These are phyloP conservation scores for Theileria orientalis DNA, from an alignment of 169 alveolate genomes.

Conservation along the genomic window DNA sequence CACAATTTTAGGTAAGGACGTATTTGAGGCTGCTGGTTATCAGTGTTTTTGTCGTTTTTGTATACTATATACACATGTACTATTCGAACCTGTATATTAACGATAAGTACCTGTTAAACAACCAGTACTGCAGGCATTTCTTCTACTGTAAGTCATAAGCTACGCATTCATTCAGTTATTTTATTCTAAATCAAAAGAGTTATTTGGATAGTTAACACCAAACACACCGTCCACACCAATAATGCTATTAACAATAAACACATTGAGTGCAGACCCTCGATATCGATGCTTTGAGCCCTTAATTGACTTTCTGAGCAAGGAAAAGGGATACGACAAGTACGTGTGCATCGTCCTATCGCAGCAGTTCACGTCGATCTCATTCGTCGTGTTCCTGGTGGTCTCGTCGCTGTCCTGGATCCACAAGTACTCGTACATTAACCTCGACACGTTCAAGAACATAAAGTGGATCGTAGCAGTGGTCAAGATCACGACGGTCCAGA, in stretches of 20 bases:
- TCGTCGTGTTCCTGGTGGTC: conserved; percentile 28
- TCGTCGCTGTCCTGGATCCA: conserved; percentile 58
- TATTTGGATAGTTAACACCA: too few species aligned
- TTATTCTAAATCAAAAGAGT: not conserved
- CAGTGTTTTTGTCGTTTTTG: conserved; percentile 13
- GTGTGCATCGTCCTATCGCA: conserved; percentile 6
- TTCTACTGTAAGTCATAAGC: conserved; percentile 1
- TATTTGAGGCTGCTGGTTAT: conserved; percentile 28
- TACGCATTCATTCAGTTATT: not conserved
- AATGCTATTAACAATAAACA: too few species aligned
- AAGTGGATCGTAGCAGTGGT: conserved; percentile 36
- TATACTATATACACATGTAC: conserved; percentile 15
- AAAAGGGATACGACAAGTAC: not conserved
- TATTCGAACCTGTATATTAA: not conserved
- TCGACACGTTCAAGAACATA: conserved; percentile 7
- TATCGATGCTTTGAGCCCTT: not conserved
- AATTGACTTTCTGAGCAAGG: not conserved
- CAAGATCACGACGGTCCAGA: conserved; percentile 7
- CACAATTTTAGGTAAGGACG: conserved; percentile 30
- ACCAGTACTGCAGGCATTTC: not conserved
- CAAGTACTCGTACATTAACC: conserved; percentile 15
- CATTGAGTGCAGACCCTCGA: not conserved
- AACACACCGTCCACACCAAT: too few species aligned
- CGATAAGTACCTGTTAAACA: not conserved
- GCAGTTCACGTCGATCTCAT: conserved; percentile 17